Base-by-base conservation (phyloP, 78 protist genomes). In the Monosiga brevicollis region DNA sequence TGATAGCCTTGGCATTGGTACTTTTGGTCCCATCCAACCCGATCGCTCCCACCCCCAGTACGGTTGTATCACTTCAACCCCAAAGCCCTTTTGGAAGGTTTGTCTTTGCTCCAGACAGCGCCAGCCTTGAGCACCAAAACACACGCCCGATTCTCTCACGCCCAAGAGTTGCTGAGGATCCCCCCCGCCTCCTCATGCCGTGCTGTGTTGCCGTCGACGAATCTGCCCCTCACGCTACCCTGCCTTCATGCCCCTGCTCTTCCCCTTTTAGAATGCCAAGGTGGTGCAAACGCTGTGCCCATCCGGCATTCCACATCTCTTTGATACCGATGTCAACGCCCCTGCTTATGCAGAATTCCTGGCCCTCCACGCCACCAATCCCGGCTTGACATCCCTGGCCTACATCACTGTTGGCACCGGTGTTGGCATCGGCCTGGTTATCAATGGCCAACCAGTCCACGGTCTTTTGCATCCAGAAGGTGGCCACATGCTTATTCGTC, bases 361-460 rank as follows among this genome's bases (percentile, higher is more conserved):
- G 86, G 85, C 54, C 9, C 1, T 26, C 55, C 37, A 10, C 72
- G 32, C 71, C 39, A 43, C 39, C 38, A 22, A 36, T 23, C 36
- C 6, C 38, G 74, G 1, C 55, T 36, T 85, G 34, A 71, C 84
- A 35, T 83, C 90, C 26, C 78, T 83, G 74, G 88, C 87, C 0
- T 94, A 94, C 81, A 81, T 94, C 39, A 94, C 97, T 0, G 94
- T 92, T 3, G 97, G 97, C 24, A 94, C 97, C 0, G 97, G 97
- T 54, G 84, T 94, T n/a, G 97, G 97, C 39, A 92, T 91, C 39
- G 97, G 97, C 32, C 76, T 90, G 0, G 90, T 85, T 29, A 71
- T 89, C n/a, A 76, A 84, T 41, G 88, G 80, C 32, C 2, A 11
- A 2, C 54, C 91, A 0, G 83, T 91, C 9, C 91, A 82, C 84